phyloP scores from a whole-genome alignment of 306 rosid genomes.

The Cicer pinnatifidum region DNA sequence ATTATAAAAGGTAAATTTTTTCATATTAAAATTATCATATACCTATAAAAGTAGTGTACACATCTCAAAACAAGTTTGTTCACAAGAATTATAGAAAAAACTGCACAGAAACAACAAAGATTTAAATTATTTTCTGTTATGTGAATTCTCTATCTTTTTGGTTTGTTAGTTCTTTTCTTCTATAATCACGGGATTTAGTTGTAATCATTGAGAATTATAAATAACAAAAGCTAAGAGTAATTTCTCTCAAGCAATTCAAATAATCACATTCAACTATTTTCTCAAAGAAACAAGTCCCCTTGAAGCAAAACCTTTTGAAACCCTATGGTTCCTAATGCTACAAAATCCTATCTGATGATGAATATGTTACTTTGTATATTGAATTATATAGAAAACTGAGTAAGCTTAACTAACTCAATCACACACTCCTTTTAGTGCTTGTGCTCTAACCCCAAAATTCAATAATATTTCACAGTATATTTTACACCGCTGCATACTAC shows the following conservation, averaged over 20 bases:
- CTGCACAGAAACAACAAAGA: neutral
- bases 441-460: neutral
- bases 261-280: too few relatives aligned
- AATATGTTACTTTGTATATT: neutral
- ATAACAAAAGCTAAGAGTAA: too few relatives aligned
- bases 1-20: constrained; percentile 39
- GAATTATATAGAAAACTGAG: neutral
- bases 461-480: neutral
- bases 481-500: neutral
- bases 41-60: constrained; percentile 22
- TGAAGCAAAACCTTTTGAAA: neutral
- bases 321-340: neutral
- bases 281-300: neutral
- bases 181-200: too few relatives aligned
- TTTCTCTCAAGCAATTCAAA: too few relatives aligned
- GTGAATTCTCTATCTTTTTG: too few relatives aligned
- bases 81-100: neutral
- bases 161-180: too few relatives aligned
- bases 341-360: neutral
- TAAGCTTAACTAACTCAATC: neutral
- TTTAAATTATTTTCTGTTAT: neutral
- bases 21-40: constrained; percentile 36
- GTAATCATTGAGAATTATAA: too few relatives aligned
- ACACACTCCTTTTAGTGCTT: neutral
- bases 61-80: constrained; percentile 24